Evolutionary conservation across 768 basidiomycete genomes (phyloP).

Genomic region (Jaapia argillacea): DNA sequence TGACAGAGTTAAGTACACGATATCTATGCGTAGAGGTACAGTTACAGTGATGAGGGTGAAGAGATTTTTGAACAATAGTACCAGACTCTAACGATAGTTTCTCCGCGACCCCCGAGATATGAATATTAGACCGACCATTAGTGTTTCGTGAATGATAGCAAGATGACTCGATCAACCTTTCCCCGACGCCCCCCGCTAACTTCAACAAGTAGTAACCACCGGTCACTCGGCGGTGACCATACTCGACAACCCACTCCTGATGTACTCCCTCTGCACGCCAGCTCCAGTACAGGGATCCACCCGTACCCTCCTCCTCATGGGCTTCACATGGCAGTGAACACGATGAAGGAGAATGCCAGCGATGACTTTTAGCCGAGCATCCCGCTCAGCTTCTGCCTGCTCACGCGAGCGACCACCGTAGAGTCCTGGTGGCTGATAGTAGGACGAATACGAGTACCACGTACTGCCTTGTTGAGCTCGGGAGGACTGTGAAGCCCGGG

Average conservation of each 20-base stretch:
- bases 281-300: too few relatives aligned
- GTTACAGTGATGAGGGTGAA: background rate
- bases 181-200: background rate
- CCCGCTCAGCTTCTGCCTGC: background rate
- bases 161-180: background rate
- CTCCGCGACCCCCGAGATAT: background rate
- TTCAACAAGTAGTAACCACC: too few relatives aligned
- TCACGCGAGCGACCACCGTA: background rate
- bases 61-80: background rate
- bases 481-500: too few relatives aligned
- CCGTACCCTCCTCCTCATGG: background rate
- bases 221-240: background rate
- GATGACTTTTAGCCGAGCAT: background rate
- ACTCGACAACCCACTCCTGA: background rate
- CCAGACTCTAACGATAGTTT: background rate
- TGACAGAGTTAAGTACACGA: too few relatives aligned
- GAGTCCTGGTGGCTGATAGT: background rate
- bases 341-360: background rate
- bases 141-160: background rate
- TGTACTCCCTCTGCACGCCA: background rate
- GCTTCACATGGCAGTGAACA: background rate
- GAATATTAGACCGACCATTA: background rate
- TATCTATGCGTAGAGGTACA: too few relatives aligned
- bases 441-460: background rate
- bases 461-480: too few relatives aligned